These are phyloP conservation scores for Trichoderma oligosporum DNA, from an alignment of 2,329 filamentous ascomycete species.

Conservation along the genomic window DNA sequence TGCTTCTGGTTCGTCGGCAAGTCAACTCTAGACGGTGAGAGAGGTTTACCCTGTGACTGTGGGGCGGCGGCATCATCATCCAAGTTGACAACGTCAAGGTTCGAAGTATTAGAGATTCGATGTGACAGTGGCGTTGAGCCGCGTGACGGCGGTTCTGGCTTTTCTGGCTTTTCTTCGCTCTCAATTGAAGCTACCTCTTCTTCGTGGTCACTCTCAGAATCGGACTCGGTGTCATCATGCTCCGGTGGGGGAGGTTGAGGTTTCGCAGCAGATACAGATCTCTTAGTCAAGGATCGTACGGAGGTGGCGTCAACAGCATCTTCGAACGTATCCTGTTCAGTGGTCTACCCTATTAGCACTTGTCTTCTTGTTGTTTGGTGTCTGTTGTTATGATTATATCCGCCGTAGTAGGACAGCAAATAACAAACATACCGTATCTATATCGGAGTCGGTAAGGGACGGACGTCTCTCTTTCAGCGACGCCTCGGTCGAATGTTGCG, in stretches of 20 bases:
- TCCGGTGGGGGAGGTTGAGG: constrained; percentile 23
- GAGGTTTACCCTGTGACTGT: constrained; percentile 33
- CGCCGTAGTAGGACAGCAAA: constrained; percentile 16
- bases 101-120: constrained; percentile 45
- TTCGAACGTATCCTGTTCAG: constrained; percentile 59
- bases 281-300: constrained; percentile 60
- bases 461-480: constrained; percentile 28
- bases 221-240: constrained; percentile 19
- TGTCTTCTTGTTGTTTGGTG: not conserved
- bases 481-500: constrained; percentile 23
- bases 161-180: constrained; percentile 22
- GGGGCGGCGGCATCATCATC: constrained; percentile 50
- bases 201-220: constrained; percentile 21
- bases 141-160: constrained; percentile 25
- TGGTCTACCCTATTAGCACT: constrained; percentile 27
- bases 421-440: constrained; percentile 28
- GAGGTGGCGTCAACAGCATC: constrained; percentile 69
- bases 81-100: constrained; percentile 62
- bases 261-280: constrained; percentile 37
- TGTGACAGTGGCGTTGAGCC: constrained; percentile 41
- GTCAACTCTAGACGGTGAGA: constrained; percentile 8
- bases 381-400: too few relatives aligned
- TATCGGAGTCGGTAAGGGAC: constrained; percentile 32
- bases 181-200: constrained; percentile 21
- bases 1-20: constrained; percentile 6